Percentiles rank a stretch among this genome's conserved stretches.
Evolutionary conservation across 2,329 filamentous ascomycete genomes (phyloP).

Genomic region (Colletotrichum cuscutae): DNA sequence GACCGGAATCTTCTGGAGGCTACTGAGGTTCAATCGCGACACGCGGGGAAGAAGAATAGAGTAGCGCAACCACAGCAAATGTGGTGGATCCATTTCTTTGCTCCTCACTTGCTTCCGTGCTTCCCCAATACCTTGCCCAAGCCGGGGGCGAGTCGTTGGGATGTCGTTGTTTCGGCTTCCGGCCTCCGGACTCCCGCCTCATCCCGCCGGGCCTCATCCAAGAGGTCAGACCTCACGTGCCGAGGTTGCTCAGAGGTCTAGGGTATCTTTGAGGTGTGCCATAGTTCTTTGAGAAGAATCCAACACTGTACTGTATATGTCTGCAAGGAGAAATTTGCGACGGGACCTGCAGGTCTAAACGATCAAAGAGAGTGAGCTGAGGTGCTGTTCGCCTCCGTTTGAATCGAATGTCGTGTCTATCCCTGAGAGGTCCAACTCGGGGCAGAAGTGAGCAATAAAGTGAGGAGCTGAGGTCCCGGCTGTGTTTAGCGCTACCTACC

Average conservation of each 20-base stretch:
- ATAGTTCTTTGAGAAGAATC: neutral
- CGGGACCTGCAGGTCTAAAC: neutral
- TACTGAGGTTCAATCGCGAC: slow-evolving; percentile 21
- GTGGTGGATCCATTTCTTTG: slow-evolving; percentile 14
- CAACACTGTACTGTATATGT: neutral
- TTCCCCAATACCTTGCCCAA: neutral
- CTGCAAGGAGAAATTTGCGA: neutral
- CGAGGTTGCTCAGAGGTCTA: neutral
- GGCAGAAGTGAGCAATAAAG: slow-evolving; percentile 3
- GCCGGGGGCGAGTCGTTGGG: neutral
- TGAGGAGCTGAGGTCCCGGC: neutral
- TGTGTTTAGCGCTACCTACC: slow-evolving; percentile 4
- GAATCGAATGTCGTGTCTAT: slow-evolving; percentile 25
- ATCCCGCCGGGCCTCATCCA: neutral
- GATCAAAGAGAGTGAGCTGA: slow-evolving; percentile 15
- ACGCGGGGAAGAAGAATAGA: slow-evolving; percentile 13
- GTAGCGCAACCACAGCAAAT: neutral
- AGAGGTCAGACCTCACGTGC: neutral
- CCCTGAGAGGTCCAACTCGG: slow-evolving; percentile 32
- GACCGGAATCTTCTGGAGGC: slow-evolving; percentile 26
- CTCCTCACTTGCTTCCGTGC: neutral
- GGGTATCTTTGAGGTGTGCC: neutral
- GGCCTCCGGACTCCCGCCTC: neutral
- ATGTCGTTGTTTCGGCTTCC: slow-evolving; percentile 1
- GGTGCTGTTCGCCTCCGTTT: neutral